Conservation (phyloP, 306 rosid species). For the Fragaria nilgerrensis region DNA sequence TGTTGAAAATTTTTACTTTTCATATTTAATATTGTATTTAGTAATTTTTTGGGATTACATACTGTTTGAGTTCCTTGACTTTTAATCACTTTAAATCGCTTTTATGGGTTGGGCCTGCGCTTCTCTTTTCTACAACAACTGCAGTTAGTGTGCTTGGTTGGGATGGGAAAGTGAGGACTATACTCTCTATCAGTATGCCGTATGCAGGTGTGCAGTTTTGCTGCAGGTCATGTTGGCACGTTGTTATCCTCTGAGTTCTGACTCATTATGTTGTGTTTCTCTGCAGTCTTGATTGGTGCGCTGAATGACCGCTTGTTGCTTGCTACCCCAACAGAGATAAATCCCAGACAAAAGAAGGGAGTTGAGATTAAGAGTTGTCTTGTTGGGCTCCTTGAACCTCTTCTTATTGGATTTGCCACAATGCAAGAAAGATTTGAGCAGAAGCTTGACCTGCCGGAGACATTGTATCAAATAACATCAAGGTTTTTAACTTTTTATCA, state of each 20-base stretch:
- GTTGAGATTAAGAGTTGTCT: slow-evolving; percentile 94
- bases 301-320: slow-evolving; percentile 87
- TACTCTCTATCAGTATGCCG: slow-evolving; percentile 81
- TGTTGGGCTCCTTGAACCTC: slow-evolving; percentile 98
- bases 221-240: slow-evolving; percentile 20
- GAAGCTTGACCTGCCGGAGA: slow-evolving; percentile 95
- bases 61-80: slow-evolving; percentile 54
- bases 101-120: slow-evolving; percentile 97
- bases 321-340: slow-evolving; percentile 80
- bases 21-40: not conserved
- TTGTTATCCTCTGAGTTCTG: slow-evolving; percentile 16
- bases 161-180: slow-evolving; percentile 95
- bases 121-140: slow-evolving; percentile 92
- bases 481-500: slow-evolving; percentile 49
- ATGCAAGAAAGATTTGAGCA: slow-evolving; percentile 94
- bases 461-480: slow-evolving; percentile 92
- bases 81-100: slow-evolving; percentile 82
- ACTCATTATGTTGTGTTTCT: slow-evolving; percentile 30
- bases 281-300: slow-evolving; percentile 84
- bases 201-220: slow-evolving; percentile 57
- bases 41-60: slow-evolving; percentile 15
- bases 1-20: not conserved
- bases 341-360: slow-evolving; percentile 80
- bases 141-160: slow-evolving; percentile 89
- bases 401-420: slow-evolving; percentile 94